These are phyloP conservation scores for Stentor roeselii DNA, from an alignment of 73 alveolate species.

Conservation along the genomic window DNA sequence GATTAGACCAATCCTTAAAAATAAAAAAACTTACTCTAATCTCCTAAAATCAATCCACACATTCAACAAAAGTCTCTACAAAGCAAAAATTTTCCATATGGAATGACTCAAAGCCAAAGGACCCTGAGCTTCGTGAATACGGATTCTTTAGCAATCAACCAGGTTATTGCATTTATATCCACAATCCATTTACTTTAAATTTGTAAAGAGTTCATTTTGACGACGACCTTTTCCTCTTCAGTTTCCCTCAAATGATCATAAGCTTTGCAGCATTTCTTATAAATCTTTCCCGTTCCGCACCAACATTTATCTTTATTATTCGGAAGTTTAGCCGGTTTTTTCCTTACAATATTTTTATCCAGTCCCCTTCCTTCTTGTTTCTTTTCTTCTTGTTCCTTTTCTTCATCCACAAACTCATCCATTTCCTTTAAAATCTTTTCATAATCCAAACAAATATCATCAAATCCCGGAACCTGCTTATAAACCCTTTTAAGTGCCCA, in stretches of 20 bases:
- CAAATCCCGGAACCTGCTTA: background rate
- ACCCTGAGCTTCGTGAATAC: too few relatives aligned
- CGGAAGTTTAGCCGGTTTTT: slow-evolving; percentile 8
- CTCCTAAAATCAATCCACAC: too few relatives aligned
- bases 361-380: background rate
- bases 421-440: background rate
- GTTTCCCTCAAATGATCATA: background rate
- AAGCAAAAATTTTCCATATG: too few relatives aligned
- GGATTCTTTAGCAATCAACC: too few relatives aligned
- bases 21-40: too few relatives aligned
- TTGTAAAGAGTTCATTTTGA: background rate
- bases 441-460: background rate
- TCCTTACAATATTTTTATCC: background rate
- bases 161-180: too few relatives aligned
- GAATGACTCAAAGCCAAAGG: too few relatives aligned
- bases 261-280: slow-evolving; percentile 3
- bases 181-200: too few relatives aligned
- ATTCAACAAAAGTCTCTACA: too few relatives aligned
- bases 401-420: background rate
- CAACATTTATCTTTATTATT: slow-evolving; percentile 15
- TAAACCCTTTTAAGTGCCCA: background rate
- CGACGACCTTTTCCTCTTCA: background rate
- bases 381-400: background rate
- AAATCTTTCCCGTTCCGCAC: background rate
- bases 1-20: too few relatives aligned